A percentile compares a stretch with the other conserved stretches of the same genome.
Conservation (phyloP, 108 stramenopile species). For the Nitzschia sp. region DNA sequence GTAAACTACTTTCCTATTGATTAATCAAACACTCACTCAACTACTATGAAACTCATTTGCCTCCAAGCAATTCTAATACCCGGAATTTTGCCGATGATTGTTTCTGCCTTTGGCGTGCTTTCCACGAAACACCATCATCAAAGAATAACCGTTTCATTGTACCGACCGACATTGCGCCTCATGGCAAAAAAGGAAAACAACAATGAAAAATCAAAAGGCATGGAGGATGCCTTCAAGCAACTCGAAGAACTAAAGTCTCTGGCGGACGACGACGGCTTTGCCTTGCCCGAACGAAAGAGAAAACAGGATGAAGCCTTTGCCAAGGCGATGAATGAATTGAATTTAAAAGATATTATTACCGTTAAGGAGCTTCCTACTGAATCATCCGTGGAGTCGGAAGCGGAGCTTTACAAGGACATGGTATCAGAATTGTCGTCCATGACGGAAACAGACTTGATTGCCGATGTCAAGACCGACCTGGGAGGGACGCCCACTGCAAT, state of each 20-base stretch:
- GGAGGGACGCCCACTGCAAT: constrained; percentile 4
- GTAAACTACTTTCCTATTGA: too few species aligned
- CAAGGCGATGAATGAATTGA: constrained; percentile 22
- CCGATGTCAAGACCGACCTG: constrained; percentile 25
- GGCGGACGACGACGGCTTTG: constrained; percentile 16
- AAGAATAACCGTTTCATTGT: neutral
- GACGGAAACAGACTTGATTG: constrained; percentile 38
- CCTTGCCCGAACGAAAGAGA: constrained; percentile 4
- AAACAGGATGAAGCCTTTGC: constrained; percentile 33
- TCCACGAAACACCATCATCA: neutral
- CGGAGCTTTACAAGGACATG: constrained; percentile 48
- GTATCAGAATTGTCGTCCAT: constrained; percentile 37
- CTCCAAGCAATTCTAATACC: too few species aligned
- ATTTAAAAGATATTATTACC: constrained; percentile 37
- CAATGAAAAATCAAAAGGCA: constrained; percentile 24
- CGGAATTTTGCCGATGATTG: too few species aligned
- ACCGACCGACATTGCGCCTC: too few species aligned
- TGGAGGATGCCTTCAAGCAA: constrained; percentile 55
- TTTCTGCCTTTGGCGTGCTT: too few species aligned
- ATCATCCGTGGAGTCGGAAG: constrained; percentile 35
- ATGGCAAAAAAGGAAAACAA: constrained; percentile 1
- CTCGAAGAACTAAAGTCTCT: constrained; percentile 38
- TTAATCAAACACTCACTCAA: too few species aligned
- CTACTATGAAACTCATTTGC: too few species aligned
- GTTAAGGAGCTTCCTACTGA: neutral